Conservation (phyloP, 192 early-diverging fungal species). For the Linderina pennispora region DNA sequence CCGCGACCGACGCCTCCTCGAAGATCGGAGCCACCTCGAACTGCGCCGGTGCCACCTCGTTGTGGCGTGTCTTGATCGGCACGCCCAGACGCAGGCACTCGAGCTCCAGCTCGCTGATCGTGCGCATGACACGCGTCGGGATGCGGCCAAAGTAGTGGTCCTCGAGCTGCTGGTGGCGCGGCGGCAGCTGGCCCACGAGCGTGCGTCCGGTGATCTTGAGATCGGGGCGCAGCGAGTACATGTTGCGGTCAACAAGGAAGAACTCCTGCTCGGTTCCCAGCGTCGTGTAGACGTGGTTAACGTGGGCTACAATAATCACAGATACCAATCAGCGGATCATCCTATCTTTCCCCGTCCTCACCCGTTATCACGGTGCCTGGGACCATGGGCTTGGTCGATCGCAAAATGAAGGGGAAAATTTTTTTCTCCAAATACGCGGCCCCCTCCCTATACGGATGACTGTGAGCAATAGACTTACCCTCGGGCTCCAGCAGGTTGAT, state of each 20-base stretch:
- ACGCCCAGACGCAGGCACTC: constrained; percentile 93
- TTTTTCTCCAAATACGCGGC: too few species aligned
- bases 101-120: constrained; percentile 90
- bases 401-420: too few species aligned
- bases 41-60: constrained; percentile 98
- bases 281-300: constrained; percentile 83
- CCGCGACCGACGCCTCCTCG: constrained; percentile 90
- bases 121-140: constrained; percentile 83
- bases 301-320: constrained; percentile 52
- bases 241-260: constrained; percentile 93
- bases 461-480: constrained; percentile 43
- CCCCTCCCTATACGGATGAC: too few species aligned
- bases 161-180: constrained; percentile 98
- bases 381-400: too few species aligned
- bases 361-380: too few species aligned
- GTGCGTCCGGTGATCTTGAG: constrained; percentile 96
- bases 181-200: constrained; percentile 87
- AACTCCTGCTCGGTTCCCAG: constrained; percentile 98
- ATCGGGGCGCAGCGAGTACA: constrained; percentile 93
- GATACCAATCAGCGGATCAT: too few species aligned
- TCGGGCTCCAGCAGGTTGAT: constrained; percentile 66
- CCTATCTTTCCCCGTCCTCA: too few species aligned
- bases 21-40: constrained; percentile 99
- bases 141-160: constrained; percentile 99
- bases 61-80: constrained; percentile 98